These are phyloP conservation scores for Gentiana dahurica DNA, from an alignment of 257 asterid species.

Conservation along the genomic window DNA sequence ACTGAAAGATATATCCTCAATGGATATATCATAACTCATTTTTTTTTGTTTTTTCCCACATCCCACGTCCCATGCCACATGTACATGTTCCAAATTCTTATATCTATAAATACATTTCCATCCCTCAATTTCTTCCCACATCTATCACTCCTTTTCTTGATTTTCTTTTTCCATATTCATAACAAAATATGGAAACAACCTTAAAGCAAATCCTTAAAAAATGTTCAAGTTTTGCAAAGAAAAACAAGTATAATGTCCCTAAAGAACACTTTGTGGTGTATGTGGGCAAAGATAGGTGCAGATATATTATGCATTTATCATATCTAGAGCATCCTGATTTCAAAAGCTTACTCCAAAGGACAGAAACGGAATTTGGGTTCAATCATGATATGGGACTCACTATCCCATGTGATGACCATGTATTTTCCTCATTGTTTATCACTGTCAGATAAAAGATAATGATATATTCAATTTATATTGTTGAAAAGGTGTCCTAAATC, in stretches of 20 bases:
- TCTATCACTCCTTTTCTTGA: not conserved
- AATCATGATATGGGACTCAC: slow-evolving; percentile 61
- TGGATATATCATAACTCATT: too few species aligned
- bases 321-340: slow-evolving; percentile 38
- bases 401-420: slow-evolving; percentile 58
- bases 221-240: slow-evolving; percentile 42
- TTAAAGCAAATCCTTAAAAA: slow-evolving; percentile 28
- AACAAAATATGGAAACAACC: slow-evolving; percentile 8
- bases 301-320: slow-evolving; percentile 47
- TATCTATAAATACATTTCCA: slow-evolving; percentile 13
- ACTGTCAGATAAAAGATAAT: slow-evolving; percentile 22
- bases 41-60: too few species aligned
- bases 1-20: too few species aligned
- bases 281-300: slow-evolving; percentile 45
- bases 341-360: slow-evolving; percentile 39
- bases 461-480: too few species aligned
- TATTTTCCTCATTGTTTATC: slow-evolving; percentile 47
- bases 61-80: slow-evolving; percentile 6
- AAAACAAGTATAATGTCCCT: slow-evolving; percentile 38
- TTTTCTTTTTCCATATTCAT: not conserved
- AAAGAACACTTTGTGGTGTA: slow-evolving; percentile 69
- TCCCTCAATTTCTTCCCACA: not conserved
- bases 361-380: slow-evolving; percentile 70
- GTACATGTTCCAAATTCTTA: slow-evolving; percentile 9
- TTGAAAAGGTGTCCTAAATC: too few species aligned